Conservation (phyloP, 1,139 yeast species). For the Sugiyamaella neomexicana region DNA sequence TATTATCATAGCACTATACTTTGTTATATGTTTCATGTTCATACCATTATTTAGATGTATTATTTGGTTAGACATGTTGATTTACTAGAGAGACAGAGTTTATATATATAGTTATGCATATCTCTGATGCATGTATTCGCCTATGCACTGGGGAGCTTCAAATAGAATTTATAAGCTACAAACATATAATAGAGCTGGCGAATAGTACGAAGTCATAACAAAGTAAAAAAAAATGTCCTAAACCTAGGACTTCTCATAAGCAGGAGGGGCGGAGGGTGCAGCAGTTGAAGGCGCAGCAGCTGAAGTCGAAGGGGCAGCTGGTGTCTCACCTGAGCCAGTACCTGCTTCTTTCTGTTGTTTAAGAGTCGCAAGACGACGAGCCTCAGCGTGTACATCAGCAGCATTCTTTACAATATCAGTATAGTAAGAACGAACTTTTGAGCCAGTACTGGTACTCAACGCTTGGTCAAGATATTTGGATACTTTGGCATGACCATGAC, state of each 20-base stretch:
- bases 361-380: conserved; percentile 64
- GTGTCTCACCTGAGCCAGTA: background rate
- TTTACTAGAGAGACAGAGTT: too few relatives aligned
- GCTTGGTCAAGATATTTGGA: conserved; percentile 54
- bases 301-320: conserved; percentile 15
- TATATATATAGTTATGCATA: too few relatives aligned
- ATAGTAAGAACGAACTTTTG: conserved; percentile 54
- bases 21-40: too few relatives aligned
- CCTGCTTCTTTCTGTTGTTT: conserved; percentile 41
- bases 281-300: conserved; percentile 12
- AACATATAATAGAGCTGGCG: background rate
- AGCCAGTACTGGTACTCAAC: conserved; percentile 47
- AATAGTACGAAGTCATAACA: background rate
- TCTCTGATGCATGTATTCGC: too few relatives aligned
- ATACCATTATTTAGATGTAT: too few relatives aligned
- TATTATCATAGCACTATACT: too few relatives aligned
- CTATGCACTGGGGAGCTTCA: too few relatives aligned
- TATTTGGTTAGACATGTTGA: too few relatives aligned
- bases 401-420: conserved; percentile 56
- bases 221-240: background rate
- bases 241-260: conserved; percentile 20
- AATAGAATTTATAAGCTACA: background rate
- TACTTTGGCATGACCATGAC: conserved; percentile 42
- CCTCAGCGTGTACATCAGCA: conserved; percentile 68
- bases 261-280: conserved; percentile 12